Percentiles rank a stretch among this genome's conserved stretches.
phyloP scores from a whole-genome alignment of 768 basidiomycete genomes.

The Daedalea quercina region DNA sequence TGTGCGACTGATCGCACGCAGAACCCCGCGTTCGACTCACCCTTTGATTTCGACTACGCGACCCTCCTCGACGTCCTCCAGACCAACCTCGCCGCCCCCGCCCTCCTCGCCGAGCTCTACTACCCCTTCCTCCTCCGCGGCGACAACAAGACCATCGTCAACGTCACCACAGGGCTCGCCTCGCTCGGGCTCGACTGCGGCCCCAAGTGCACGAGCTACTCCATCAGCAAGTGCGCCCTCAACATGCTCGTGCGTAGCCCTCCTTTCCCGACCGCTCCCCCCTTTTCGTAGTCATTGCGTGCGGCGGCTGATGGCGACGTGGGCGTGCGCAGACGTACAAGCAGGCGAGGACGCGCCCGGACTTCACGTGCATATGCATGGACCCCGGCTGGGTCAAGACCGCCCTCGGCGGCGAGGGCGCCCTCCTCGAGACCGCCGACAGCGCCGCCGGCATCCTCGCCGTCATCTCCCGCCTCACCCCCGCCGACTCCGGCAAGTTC shows the following conservation, averaged over 20 bases:
- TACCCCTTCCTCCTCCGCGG: constrained; percentile 27
- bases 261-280: neutral
- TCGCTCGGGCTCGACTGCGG: constrained; percentile 25
- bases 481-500: constrained; percentile 27
- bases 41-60: constrained; percentile 20
- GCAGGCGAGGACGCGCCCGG: constrained; percentile 9
- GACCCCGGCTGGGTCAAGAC: constrained; percentile 16
- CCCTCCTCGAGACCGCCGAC: constrained; percentile 23
- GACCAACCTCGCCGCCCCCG: constrained; percentile 29
- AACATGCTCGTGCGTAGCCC: constrained; percentile 31
- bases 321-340: constrained; percentile 9
- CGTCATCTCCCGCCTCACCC: constrained; percentile 19
- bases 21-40: constrained; percentile 17
- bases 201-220: constrained; percentile 22
- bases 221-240: constrained; percentile 30
- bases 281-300: neutral
- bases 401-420: constrained; percentile 29
- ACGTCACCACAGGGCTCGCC: constrained; percentile 25
- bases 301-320: neutral
- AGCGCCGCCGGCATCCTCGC: constrained; percentile 25
- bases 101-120: constrained; percentile 25
- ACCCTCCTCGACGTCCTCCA: constrained; percentile 20
- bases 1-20: neutral
- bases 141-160: constrained; percentile 24
- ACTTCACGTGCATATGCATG: constrained; percentile 7